Evolutionary conservation across 202 grass and related monocot species (phyloP), one percentile per base, ranked within the genome.

Genomic region (Schoenoplectus tabernaemontani): DNA sequence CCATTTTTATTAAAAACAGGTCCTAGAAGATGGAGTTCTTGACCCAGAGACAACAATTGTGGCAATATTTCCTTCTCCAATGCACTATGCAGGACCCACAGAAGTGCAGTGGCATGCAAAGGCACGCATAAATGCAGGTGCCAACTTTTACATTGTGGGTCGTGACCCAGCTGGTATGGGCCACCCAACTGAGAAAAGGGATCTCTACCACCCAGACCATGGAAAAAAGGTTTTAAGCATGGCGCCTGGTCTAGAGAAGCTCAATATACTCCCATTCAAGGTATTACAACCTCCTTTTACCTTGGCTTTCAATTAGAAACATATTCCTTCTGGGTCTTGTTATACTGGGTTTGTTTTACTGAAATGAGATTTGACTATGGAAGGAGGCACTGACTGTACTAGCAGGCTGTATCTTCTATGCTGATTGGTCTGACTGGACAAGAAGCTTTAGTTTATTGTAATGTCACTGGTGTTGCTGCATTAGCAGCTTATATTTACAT

Each of bases 71-170:
- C 95, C 95, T 23, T 97, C 95, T 17, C 95, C 95, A 2, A 97
- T 97, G 95, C 87, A 94, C 85, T 97, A 97, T 81, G 95, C 95
- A 47, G 95, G 95, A 37, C 95, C 95, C 77, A 94, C 95, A 50
- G 95, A 97, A 75, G 95, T 97, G 81, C 95, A 97, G 74, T 97
- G 95, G 95, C 95, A 97, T 83, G 95, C 95, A 11, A 97, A 94
- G 81, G 95, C 91, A 10, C 17, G 95, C 1, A 84, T 97, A 75
- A 94, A 97, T 68, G 91, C 95, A 53, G 95, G 95, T 37, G 95
- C 95, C 70, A 97, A 97, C 87, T 97, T 97, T 77, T 97, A 97
- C 83, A 97, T 97, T 12, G 91, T 97, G 65, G 95, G 95, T 9
- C 95, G 95, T 66, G 95, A 97, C 86, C 95, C 95, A 38, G 91